Conservation (phyloP, 2,329 filamentous ascomycete species). For the Alternaria arbusti region DNA sequence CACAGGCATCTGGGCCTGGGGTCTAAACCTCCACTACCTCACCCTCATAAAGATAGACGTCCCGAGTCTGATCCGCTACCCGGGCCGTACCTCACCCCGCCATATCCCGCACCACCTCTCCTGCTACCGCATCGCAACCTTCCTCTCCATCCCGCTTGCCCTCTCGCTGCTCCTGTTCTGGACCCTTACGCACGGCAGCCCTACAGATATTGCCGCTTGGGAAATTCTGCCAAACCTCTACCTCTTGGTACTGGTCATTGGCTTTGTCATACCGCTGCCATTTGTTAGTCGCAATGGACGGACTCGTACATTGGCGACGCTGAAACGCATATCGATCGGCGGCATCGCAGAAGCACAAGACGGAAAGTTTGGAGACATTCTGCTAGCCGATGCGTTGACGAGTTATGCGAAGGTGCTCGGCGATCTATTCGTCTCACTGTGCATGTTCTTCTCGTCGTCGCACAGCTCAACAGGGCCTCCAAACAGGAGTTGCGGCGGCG, state of each 20-base stretch:
- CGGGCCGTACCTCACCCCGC: constrained; percentile 71
- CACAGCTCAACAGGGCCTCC: constrained; percentile 80
- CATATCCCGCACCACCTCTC: constrained; percentile 79
- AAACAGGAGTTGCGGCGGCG: constrained; percentile 80
- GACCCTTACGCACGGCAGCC: constrained; percentile 74
- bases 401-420: constrained; percentile 92
- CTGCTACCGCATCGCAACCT: constrained; percentile 82
- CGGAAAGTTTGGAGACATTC: constrained; percentile 92
- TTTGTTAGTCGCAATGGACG: constrained; percentile 74
- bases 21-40: constrained; percentile 87
- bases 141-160: constrained; percentile 74
- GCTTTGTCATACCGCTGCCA: constrained; percentile 76
- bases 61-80: constrained; percentile 84
- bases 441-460: constrained; percentile 82
- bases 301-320: constrained; percentile 73
- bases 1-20: constrained; percentile 93
- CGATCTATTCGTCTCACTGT: constrained; percentile 85
- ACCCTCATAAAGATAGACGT: constrained; percentile 83
- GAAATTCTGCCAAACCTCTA: constrained; percentile 88
- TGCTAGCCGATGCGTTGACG: constrained; percentile 92
- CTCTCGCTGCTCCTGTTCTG: constrained; percentile 83
- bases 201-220: constrained; percentile 73
- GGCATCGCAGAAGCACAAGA: constrained; percentile 85
- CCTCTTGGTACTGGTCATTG: constrained; percentile 72
- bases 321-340: constrained; percentile 81